Conservation (phyloP, 371 early-diverging fungal genomes). For the Phascolomyces articulosus region DNA sequence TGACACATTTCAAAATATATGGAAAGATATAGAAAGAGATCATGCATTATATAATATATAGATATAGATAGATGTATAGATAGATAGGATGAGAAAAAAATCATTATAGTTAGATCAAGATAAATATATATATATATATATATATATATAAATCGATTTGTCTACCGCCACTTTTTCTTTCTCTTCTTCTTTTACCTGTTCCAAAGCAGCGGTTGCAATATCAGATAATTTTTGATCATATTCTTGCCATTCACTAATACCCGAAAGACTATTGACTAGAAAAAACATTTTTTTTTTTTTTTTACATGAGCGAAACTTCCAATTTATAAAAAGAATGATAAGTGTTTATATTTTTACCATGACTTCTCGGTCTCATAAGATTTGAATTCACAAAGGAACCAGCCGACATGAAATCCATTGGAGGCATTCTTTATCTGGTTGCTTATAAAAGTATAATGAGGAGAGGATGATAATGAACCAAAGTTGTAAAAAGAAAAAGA, state of each 20-base stretch:
- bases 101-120: no score
- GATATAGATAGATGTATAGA: no score
- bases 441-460: neutral
- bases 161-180: neutral
- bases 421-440: neutral
- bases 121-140: no score
- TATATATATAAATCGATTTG: no score
- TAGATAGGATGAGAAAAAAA: no score
- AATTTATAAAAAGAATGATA: neutral
- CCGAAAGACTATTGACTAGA: neutral
- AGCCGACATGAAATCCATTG: slow-evolving; percentile 5
- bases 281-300: no score
- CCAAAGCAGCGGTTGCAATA: slow-evolving; percentile 3
- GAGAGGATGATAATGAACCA: neutral
- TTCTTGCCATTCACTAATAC: slow-evolving; percentile 7
- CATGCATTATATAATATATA: no score
- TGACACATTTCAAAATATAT: neutral
- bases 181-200: neutral
- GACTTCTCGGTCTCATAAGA: slow-evolving; percentile 7
- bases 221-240: slow-evolving; percentile 8
- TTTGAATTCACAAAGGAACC: slow-evolving; percentile 4
- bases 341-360: neutral
- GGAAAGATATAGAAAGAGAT: no score
- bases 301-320: no score
- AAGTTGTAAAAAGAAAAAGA: neutral